phyloP scores from a whole-genome alignment of 805 yeast species.

The Brettanomyces nanus region DNA sequence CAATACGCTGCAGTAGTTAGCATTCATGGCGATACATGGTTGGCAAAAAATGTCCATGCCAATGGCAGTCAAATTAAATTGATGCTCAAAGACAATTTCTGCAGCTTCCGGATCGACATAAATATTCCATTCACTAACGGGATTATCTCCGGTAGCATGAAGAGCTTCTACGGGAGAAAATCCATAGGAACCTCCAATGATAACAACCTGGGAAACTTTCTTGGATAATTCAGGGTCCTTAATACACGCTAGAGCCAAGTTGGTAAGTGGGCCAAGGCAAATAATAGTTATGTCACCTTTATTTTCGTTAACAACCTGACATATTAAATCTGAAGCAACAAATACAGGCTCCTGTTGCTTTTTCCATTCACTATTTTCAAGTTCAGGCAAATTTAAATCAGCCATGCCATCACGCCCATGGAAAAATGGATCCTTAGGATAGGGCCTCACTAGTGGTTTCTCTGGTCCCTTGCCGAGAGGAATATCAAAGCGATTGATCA shows the following conservation, averaged over 20 bases:
- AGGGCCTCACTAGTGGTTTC: slow-evolving; percentile 18
- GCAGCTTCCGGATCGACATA: slow-evolving; percentile 24
- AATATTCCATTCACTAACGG: slow-evolving; percentile 22
- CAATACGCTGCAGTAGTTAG: slow-evolving; percentile 7
- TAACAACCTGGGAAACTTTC: slow-evolving; percentile 17
- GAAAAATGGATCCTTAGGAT: slow-evolving; percentile 21
- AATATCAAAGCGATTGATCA: slow-evolving; percentile 14
- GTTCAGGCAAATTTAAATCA: slow-evolving; percentile 15
- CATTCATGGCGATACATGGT: slow-evolving; percentile 18
- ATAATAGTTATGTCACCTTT: slow-evolving; percentile 13
- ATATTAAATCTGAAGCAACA: slow-evolving; percentile 18
- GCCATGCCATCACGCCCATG: slow-evolving; percentile 21
- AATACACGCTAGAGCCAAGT: slow-evolving; percentile 18
- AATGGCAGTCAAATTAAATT: slow-evolving; percentile 19
- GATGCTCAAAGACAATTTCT: slow-evolving; percentile 14
- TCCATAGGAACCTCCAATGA: slow-evolving; percentile 22
- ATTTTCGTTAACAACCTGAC: slow-evolving; percentile 13
- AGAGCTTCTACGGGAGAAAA: slow-evolving; percentile 16
- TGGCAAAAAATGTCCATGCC: slow-evolving; percentile 24
- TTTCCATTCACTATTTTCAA: slow-evolving; percentile 12
- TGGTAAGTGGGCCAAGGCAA: slow-evolving; percentile 20
- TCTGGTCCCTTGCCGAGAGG: slow-evolving; percentile 23
- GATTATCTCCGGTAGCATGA: slow-evolving; percentile 24
- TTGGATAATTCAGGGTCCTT: slow-evolving; percentile 17
- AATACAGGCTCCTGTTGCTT: slow-evolving; percentile 5